Base-by-base conservation (phyloP, 345 rosid species). In the Hibiscus tridactylites region DNA sequence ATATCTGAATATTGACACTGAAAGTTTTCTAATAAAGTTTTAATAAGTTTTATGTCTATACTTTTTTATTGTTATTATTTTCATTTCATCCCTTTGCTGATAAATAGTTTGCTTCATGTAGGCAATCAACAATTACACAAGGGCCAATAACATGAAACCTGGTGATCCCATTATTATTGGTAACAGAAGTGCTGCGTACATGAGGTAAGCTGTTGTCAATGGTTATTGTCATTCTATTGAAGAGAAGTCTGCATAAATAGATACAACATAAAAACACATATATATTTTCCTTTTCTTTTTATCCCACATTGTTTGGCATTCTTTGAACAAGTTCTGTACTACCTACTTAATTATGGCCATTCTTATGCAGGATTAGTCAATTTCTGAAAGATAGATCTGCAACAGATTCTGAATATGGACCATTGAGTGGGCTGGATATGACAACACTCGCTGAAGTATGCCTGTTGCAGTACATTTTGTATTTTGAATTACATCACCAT, bases 361-460 rank as follows among this genome's bases (percentile, higher is more conserved):
- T 78, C 65, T 64, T 61, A 63, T 77, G 66, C 85, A 95, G 97
- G 85, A 77, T 85, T 77, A 90, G 96, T 77, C 92, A 85, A 74
- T 89, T 80, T 78, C 80, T 95, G 70, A 95, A 87, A 80, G 83
- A 75, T 65, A 81, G 96, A 80, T 78, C 90, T 81, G 79, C 97
- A 17, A 83, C 92, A 28, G 78, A 82, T 78, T 95, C 97, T 26
- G 99, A 91, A 77, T 56, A 77, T 77, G 79, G 77, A 73, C 93
- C 97, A 61, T 76, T 91, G 67, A 89, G 80, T 82, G 97, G 97
- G 73, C 82, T 91, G 69, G 99, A 95, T 85, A 92, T 93, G 84
- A 91, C 86, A 5, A 90, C 89, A 73, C 97, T 88, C 74, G 97
- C 96, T 68, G 99, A 91, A 82, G 99, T 95, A 89, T 73, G 86